Percentiles rank a stretch among this genome's conserved stretches.
Evolutionary conservation across 2,329 filamentous ascomycete species (phyloP).

Genomic region (Beauveria scarabaeidicola): DNA sequence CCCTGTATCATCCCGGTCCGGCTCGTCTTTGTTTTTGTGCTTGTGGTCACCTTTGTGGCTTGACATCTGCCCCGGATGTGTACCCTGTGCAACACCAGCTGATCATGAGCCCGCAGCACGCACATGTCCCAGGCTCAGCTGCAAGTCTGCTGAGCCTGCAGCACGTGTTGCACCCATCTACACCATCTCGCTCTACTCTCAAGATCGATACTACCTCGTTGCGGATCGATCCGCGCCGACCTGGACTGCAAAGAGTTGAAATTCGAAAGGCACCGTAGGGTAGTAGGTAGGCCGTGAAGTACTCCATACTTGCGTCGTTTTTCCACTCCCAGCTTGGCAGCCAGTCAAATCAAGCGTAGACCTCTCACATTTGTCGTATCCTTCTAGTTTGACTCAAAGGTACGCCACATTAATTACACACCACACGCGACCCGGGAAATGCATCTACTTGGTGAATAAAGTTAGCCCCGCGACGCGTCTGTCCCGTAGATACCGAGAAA

Average conservation of each 20-base stretch:
- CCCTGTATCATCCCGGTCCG: too few species aligned
- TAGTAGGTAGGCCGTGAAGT: neutral
- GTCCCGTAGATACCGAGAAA: too few species aligned
- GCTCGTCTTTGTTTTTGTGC: too few species aligned
- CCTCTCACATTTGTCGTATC: too few species aligned
- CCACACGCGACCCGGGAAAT: neutral
- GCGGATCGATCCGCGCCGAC: neutral
- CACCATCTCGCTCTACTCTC: neutral
- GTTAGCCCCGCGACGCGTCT: neutral
- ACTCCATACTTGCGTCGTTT: too few species aligned
- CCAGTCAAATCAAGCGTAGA: too few species aligned
- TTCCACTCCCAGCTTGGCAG: too few species aligned
- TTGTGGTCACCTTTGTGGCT: too few species aligned
- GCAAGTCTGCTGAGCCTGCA: conserved; percentile 3
- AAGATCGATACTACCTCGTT: neutral
- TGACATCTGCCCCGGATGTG: too few species aligned
- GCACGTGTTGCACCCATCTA: neutral
- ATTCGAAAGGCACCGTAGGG: neutral
- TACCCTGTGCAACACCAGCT: neutral
- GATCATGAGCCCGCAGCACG: neutral
- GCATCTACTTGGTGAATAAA: neutral
- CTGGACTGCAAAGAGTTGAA: neutral
- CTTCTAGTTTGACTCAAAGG: too few species aligned
- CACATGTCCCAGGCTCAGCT: neutral
- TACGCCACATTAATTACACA: too few species aligned